Percentiles rank a stretch among this genome's conserved stretches.
phyloP scores from a whole-genome alignment of 2,329 filamentous ascomycete species.

The Aureobasidium namibiae region DNA sequence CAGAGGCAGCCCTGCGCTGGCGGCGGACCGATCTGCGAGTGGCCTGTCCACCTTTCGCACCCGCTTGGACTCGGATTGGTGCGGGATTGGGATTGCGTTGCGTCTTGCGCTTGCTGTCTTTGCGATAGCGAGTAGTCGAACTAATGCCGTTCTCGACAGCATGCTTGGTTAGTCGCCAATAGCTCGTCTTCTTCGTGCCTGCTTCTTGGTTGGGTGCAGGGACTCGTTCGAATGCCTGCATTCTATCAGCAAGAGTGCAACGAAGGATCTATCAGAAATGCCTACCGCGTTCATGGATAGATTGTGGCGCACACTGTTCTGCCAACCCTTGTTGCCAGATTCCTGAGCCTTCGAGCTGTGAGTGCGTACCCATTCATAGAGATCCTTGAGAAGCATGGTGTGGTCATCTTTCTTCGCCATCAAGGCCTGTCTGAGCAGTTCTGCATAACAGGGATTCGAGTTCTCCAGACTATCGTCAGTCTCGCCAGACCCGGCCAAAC shows the following conservation, averaged over 20 bases:
- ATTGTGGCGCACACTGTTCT: conserved; percentile 93
- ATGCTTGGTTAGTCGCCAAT: conserved; percentile 69
- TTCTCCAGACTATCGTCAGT: conserved; percentile 15
- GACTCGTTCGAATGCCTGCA: conserved; percentile 47
- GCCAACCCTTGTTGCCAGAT: conserved; percentile 60
- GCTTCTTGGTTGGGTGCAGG: conserved; percentile 39
- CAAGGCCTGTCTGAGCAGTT: conserved; percentile 70
- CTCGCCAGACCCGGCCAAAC: not conserved
- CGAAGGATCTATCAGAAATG: conserved; percentile 27
- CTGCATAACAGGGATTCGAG: conserved; percentile 52
- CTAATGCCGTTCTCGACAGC: conserved; percentile 63
- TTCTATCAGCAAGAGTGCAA: conserved; percentile 13
- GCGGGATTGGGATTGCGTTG: conserved; percentile 13
- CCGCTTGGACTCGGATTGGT: conserved; percentile 13
- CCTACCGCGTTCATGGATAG: conserved; percentile 86
- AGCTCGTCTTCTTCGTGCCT: conserved; percentile 52
- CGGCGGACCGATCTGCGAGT: conserved; percentile 12
- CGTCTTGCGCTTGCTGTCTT: conserved; percentile 27
- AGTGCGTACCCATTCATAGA: conserved; percentile 82
- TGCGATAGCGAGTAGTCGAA: conserved; percentile 63
- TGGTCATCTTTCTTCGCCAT: conserved; percentile 42
- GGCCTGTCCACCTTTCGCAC: conserved; percentile 15
- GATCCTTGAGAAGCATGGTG: conserved; percentile 71
- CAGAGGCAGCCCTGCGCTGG: conserved; percentile 3
- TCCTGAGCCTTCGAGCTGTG: conserved; percentile 69